A percentile compares a stretch with the other conserved stretches of the same genome.
Evolutionary conservation across 2,329 filamentous ascomycete species (phyloP).

Genomic region (Trichoderma atrobrunneum): DNA sequence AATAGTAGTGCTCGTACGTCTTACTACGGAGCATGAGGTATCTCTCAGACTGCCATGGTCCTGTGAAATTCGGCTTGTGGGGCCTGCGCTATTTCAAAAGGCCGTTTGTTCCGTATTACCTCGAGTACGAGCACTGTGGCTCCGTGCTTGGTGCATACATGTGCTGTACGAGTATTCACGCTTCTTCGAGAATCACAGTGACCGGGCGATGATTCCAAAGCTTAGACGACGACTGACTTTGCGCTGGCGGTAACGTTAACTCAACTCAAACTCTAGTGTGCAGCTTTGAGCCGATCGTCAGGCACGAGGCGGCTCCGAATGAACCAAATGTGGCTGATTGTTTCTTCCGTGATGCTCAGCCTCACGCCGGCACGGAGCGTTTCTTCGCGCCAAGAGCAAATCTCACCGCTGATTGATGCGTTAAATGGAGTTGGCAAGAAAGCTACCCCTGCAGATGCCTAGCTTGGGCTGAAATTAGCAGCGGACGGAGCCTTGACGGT

Average conservation of each 20-base stretch:
- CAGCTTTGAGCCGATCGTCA: background rate
- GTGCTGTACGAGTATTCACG: background rate
- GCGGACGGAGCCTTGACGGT: background rate
- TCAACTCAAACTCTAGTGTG: background rate
- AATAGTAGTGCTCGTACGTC: background rate
- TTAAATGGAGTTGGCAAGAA: background rate
- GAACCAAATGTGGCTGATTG: background rate
- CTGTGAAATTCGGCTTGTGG: background rate
- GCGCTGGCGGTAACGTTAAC: background rate
- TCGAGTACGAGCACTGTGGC: background rate
- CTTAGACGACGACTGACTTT: background rate
- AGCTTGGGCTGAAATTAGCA: slow-evolving; percentile 1
- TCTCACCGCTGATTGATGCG: slow-evolving; percentile 4
- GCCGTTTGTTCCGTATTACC: background rate
- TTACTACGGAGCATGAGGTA: background rate
- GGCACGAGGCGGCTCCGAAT: background rate
- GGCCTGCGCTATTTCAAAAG: background rate
- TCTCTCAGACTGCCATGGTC: background rate
- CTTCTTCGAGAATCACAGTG: background rate
- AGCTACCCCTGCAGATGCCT: slow-evolving; percentile 2
- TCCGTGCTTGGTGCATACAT: background rate
- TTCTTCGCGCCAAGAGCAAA: background rate
- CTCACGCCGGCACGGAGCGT: background rate
- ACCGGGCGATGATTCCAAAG: background rate
- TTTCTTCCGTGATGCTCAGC: background rate